phyloP scores from a whole-genome alignment of 352 stramenopile species.

The Albugo candida region DNA sequence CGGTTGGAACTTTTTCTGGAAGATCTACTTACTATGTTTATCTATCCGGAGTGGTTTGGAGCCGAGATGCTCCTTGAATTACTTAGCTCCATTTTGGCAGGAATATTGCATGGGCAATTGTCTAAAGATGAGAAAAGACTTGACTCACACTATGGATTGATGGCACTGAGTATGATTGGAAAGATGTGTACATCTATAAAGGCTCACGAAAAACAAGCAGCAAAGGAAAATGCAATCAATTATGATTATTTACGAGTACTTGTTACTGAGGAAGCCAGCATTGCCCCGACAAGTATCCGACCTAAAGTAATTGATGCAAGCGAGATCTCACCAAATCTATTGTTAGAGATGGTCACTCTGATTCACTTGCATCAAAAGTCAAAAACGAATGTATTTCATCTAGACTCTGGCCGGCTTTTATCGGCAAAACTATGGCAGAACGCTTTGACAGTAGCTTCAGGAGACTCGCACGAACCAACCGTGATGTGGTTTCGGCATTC shows the following conservation, averaged over 20 bases:
- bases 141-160: constrained; percentile 41
- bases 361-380: constrained; percentile 5
- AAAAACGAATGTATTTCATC: constrained; percentile 10
- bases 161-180: constrained; percentile 44
- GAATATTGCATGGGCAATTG: constrained; percentile 34
- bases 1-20: constrained; percentile 70
- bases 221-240: constrained; percentile 13
- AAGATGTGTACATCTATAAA: constrained; percentile 68
- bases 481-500: neutral
- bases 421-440: constrained; percentile 26
- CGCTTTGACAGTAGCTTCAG: neutral
- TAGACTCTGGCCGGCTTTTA: constrained; percentile 33
- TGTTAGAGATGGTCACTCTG: constrained; percentile 19
- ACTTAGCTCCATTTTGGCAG: constrained; percentile 38
- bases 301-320: constrained; percentile 11
- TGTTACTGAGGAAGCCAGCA: constrained; percentile 19
- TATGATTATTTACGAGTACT: constrained; percentile 22
- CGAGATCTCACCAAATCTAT: constrained; percentile 8
- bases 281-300: too few relatives aligned
- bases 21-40: constrained; percentile 65
- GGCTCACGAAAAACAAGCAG: constrained; percentile 19
- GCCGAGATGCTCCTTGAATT: constrained; percentile 57
- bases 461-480: neutral
- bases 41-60: constrained; percentile 51
- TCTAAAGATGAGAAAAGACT: constrained; percentile 37